Conservation (phyloP, 2,329 filamentous ascomycete genomes). For the Lanzia echinophila region DNA sequence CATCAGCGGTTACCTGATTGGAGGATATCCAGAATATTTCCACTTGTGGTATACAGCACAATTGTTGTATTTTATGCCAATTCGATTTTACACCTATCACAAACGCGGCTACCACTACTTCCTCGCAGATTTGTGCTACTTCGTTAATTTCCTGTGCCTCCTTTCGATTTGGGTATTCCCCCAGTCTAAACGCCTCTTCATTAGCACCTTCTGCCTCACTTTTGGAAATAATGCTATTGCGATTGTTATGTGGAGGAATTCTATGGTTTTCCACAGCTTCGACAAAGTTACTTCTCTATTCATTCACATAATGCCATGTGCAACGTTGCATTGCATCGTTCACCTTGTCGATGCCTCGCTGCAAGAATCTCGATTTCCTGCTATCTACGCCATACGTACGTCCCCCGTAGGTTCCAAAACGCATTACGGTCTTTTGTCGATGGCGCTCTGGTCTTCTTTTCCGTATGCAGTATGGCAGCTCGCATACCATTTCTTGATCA, state of each 20-base stretch:
- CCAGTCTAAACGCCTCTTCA: conserved; percentile 82
- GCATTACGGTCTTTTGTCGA: conserved; percentile 72
- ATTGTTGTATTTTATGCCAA: conserved; percentile 92
- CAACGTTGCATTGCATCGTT: conserved; percentile 84
- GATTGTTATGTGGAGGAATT: conserved; percentile 99
- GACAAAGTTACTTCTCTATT: conserved; percentile 98
- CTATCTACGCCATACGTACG: conserved; percentile 73
- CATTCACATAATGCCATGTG: conserved; percentile 98
- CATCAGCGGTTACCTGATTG: conserved; percentile 89
- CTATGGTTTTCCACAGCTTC: conserved; percentile 94
- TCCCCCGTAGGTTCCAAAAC: conserved; percentile 63
- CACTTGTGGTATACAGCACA: conserved; percentile 89
- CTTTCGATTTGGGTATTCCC: conserved; percentile 88
- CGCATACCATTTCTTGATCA: conserved; percentile 90
- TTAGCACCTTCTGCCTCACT: conserved; percentile 83
- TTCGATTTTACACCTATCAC: conserved; percentile 87
- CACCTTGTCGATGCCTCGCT: conserved; percentile 65
- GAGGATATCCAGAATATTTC: conserved; percentile 77
- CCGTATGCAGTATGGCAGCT: conserved; percentile 94
- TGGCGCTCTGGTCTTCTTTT: conserved; percentile 91
- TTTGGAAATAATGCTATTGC: conserved; percentile 96
- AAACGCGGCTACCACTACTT: conserved; percentile 94
- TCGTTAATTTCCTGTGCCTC: conserved; percentile 82
- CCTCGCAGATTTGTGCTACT: conserved; percentile 94
- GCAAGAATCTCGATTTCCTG: conserved; percentile 70